Evolutionary conservation across 2,329 filamentous ascomycete genomes (phyloP), one percentile per base, ranked within the genome.

Genomic region (Alternaria sp.): DNA sequence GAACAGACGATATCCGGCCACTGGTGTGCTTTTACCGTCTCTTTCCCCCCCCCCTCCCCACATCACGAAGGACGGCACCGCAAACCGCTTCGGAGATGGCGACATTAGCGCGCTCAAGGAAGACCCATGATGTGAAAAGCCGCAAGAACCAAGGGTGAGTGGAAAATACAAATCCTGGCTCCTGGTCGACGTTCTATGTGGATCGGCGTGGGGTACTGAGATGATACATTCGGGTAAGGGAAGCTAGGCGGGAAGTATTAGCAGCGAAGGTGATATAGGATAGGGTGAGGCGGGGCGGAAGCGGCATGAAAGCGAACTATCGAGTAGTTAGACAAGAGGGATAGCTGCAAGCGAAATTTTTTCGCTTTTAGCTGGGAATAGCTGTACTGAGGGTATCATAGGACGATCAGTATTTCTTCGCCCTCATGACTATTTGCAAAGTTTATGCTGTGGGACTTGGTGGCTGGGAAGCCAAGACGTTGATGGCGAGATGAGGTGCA

Each of bases 401-500:
- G 21, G 28, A 53, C n/a, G 49, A 37, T 18, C 21, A 37, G 30
- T 41, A 41, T 43, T 12, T 20, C 21, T 14, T 26, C 33, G 20
- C 37, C 25, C 37, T 26, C n/a, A 26, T 54, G 26, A 53, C 49
- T 33, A 58, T 21, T 51, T 49, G 50, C 8, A 50, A 59, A 59
- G 21, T 30, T 63, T 63, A 63, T 63, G 55, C 60, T 50, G 55
- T 63, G 60, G 25, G 58, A 59, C 55, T 30, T 54, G 20, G 28
- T 37, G 28, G 49, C 43, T 54, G 26, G 41, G 28, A 7, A 12
- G 49, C 49, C 12, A 51, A 51, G 49, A 41, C 30, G n/a, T 41
- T 41, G 28, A 25, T 53, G 20, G 30, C 28, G 49, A 41, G 14
- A 18, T 41, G 37, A 41, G 37, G 37, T 41, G 37, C 37, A 25